phyloP scores from a whole-genome alignment of 2,329 filamentous ascomycete species.

The Alternaria novae-zelandiae region DNA sequence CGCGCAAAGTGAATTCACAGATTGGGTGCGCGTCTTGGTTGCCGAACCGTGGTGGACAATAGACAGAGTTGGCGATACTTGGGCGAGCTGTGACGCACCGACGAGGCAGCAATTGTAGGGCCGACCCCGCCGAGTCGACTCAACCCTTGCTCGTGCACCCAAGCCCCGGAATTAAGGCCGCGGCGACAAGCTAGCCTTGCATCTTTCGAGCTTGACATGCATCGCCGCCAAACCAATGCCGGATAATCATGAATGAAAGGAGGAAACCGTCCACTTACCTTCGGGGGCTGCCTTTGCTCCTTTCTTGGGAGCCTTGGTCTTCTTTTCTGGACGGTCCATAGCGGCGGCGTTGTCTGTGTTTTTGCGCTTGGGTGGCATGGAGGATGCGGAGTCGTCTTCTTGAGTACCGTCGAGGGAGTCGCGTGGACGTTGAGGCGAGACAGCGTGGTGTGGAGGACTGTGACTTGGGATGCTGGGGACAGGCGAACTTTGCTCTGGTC shows the following conservation, averaged over 20 bases:
- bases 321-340: conserved; percentile 6
- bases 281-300: neutral
- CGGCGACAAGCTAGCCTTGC: conserved; percentile 5
- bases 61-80: conserved; percentile 10
- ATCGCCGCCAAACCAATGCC: neutral
- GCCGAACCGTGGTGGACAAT: conserved; percentile 5
- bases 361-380: conserved; percentile 21
- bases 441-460: neutral
- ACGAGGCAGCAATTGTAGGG: conserved; percentile 21
- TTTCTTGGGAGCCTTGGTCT: conserved; percentile 4
- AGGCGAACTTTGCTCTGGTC: neutral
- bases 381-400: neutral
- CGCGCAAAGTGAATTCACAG: neutral
- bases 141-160: conserved; percentile 15
- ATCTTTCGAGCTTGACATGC: neutral
- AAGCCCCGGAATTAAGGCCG: conserved; percentile 16
- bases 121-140: conserved; percentile 21
- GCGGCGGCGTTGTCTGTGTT: neutral
- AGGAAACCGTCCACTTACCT: conserved; percentile 1
- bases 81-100: conserved; percentile 26
- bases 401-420: neutral
- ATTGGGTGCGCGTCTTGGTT: neutral
- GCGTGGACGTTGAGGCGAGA: neutral
- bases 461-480: neutral
- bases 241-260: neutral